Evolutionary conservation across 371 early-diverging fungal species (phyloP), one percentile per base, ranked within the genome.

Genomic region (Syncephalis plumigaleata): DNA sequence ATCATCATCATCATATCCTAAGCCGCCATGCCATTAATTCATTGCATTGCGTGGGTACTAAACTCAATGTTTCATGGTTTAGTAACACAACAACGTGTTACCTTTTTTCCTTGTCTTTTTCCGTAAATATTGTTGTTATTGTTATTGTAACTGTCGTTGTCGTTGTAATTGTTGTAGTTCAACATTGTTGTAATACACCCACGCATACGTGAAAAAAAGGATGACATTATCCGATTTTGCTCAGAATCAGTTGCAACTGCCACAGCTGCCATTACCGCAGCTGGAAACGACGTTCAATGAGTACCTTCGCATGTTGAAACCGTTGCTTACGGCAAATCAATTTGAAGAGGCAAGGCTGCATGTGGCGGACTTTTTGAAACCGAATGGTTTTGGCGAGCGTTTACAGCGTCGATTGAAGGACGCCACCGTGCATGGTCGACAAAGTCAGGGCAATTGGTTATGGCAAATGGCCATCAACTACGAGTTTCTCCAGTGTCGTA

Each of bases 401-500:
- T 60, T 75, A 20, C 78, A 81, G 47, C 65, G 77, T 36, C 64
- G 79, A 21, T 54, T 81, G 18, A 54, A 70, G 4, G 76, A 73
- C 11, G 4, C 31, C 7, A 11, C 31, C 31, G 31, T 31, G 49
- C 57, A 75, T 45, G 78, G 77, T 22, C 7, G 42, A 26, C 42
- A 37, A n/a, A 44, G 50, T 64, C 59, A 15, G 55, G 64, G 68
- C 58, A 84, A 81, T 49, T 94, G 95, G 95, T 65, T 94, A 17
- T 91, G 92, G 50, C 74, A 82, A 42, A 77, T 77, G 18, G 92
- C 93, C 93, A 61, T 86, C 36, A 63, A 74, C 47, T 71, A 71
- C 54, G 92, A 89, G 2, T 94, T 91, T 63, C 73, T 84, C 47
- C 78, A 79, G 49, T 91, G 87, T 84, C 74, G 92, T 20, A 90